Evolutionary conservation across 495 filamentous ascomycete species (phyloP), one percentile per base, ranked within the genome.

Genomic region (Lentithecium fluviatile): DNA sequence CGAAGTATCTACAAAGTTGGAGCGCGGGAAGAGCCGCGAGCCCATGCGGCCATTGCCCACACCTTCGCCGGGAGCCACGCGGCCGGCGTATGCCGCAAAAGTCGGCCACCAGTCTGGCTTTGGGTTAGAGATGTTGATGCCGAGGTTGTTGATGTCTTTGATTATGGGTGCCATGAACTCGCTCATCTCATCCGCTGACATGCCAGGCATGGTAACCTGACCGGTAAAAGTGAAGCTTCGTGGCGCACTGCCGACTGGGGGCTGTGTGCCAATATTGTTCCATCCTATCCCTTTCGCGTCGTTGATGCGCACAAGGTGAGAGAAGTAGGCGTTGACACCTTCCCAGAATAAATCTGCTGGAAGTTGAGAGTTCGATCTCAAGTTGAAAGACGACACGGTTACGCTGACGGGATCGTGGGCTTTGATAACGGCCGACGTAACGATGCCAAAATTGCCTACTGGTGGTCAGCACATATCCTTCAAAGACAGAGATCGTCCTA

Each of bases 401-500:
- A 65, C 45, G 7, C 20, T 24, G 7, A 60, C 42, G 42, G 56
- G n/a, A 42, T 47, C 40, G 29, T 58, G 46, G 0, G 52, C 52
- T 54, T 66, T 66, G 24, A 66, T 23, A n/a, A 64, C 47, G n/a
- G 37, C 40, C 2, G 64, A 67, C 7, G 60, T 64, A 13, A 64
- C 60, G 36, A 67, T 52, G 26, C 60, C 64, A 45, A 53, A 67
- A 40, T 52, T 67, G 55, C 64, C 64, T 63, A 12, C 1, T 1
- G 11, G 1, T 13, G 5, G 62, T 64, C 13, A 64, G 60, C 38
- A 17, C n/a, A 7, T 20, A 2, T 13, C 56, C 10, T 47, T 2
- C 29, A 50, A 21, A 36, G 0, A 21, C 25, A 45, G n/a, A 19
- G 34, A 21, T 13, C 15, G 24, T 8, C 62, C 23, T 51, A 65